These are phyloP conservation scores for Lolium multiflorum DNA, from an alignment of 176 grass and related monocot genomes.

Conservation along the genomic window DNA sequence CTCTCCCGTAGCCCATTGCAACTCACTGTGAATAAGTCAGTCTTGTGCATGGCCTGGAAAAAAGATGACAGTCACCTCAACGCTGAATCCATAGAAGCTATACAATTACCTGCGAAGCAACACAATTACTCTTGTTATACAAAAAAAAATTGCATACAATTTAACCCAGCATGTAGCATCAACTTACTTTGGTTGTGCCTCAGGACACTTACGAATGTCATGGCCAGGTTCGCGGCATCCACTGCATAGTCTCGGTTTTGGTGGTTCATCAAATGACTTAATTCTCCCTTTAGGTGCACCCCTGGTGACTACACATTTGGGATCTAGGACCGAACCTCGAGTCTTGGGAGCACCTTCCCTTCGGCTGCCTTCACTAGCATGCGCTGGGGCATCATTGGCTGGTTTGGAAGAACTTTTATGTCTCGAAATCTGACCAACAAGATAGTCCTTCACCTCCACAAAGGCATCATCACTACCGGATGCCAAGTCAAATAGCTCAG, in stretches of 20 bases:
- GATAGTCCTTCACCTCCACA: not conserved
- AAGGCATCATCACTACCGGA: not conserved
- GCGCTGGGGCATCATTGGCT: not conserved
- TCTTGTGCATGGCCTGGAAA: too few relatives aligned
- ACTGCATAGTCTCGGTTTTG: not conserved
- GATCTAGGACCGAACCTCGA: not conserved
- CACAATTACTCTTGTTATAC: not conserved
- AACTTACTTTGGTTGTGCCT: not conserved
- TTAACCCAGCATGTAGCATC: not conserved
- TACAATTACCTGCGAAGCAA: too few relatives aligned
- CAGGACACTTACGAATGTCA: not conserved
- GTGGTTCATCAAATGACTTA: not conserved
- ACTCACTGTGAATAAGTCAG: too few relatives aligned
- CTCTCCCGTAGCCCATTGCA: too few relatives aligned
- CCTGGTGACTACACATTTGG: not conserved
- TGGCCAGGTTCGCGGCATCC: not conserved
- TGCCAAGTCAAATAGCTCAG: constrained; percentile 19
- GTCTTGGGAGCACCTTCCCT: not conserved
- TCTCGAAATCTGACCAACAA: not conserved
- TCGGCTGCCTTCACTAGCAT: not conserved
- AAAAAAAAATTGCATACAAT: not conserved
- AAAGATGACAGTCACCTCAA: too few relatives aligned
- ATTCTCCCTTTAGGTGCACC: constrained; percentile 25
- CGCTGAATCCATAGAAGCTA: too few relatives aligned
- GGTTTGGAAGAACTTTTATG: not conserved